Evolutionary conservation across 177 flowering plant species (phyloP), one percentile per base, ranked within the genome.

Genomic region (Telopea speciosissima): DNA sequence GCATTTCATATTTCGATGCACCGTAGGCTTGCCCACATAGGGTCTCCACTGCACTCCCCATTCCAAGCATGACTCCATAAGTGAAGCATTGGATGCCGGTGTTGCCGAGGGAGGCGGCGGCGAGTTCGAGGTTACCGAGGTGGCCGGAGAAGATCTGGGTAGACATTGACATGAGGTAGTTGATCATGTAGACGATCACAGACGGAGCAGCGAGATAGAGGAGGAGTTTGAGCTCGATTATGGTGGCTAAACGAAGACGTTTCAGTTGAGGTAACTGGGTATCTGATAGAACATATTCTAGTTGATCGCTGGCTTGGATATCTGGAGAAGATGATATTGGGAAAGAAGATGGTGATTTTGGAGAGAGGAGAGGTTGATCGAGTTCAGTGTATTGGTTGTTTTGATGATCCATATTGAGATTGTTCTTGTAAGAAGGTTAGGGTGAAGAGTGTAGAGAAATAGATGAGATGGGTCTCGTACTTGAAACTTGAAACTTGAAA

Each of bases 71-170:
- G 58, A 93, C 77, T 17, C 97, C 97, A 44, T 87, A 93, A 33
- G 94, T 88, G 58, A 93, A 84, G 64, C 85, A 36, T 76, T 91
- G 96, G 79, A 93, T 85, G 71, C 97, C 97, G 49, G 75, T 85
- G 78, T 90, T 93, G 94, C 40, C 40, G 40, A 36, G 40, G 40
- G 40, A 83, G 42, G 94, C 82, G n/a, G 94, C 98, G 63, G 98
- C 97, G 22, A 93, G 93, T 71, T 88, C 87, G 58, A 87, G 94
- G 62, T 88, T 89, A 44, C 97, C 96, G 16, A 93, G 91, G 69
- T 93, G 98, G 73, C 98, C 98, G 71, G 82, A 81, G 76, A 89
- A 86, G 75, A 89, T 86, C 54, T 81, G 90, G 24, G 98, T 89
- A 76, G 93, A 85, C 83, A 86, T 81, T 63, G 92, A 91, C 67